These are phyloP conservation scores for Entomortierella chlamydospora DNA, from an alignment of 192 early-diverging fungal genomes.

Conservation along the genomic window DNA sequence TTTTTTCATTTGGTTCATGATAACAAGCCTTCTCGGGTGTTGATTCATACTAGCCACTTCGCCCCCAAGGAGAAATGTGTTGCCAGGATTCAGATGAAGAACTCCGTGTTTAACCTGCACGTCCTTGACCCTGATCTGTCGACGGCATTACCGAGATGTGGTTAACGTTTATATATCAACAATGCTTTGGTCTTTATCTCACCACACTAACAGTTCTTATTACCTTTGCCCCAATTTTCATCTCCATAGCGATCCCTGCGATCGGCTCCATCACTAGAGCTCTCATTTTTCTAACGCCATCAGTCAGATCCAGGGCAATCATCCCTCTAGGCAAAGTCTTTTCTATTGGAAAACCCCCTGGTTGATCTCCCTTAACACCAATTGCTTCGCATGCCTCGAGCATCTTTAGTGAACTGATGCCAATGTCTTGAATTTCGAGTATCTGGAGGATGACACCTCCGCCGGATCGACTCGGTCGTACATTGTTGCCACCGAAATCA, in stretches of 20 bases:
- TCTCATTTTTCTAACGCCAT: constrained; percentile 29
- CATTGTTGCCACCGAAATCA: neutral
- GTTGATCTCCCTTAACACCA: constrained; percentile 22
- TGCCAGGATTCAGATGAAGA: constrained; percentile 20
- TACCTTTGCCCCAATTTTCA: constrained; percentile 52
- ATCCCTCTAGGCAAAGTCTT: constrained; percentile 21
- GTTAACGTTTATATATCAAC: too few relatives aligned
- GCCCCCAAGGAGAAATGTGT: constrained; percentile 28
- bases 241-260: constrained; percentile 35
- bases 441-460: constrained; percentile 46
- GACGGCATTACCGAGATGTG: neutral
- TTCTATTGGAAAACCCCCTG: constrained; percentile 19
- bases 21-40: constrained; percentile 26
- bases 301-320: constrained; percentile 30
- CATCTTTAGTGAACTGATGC: constrained; percentile 27
- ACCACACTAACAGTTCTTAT: too few relatives aligned
- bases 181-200: too few relatives aligned
- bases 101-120: constrained; percentile 40
- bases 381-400: constrained; percentile 31
- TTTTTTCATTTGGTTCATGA: constrained; percentile 50
- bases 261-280: constrained; percentile 28
- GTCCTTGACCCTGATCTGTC: constrained; percentile 26
- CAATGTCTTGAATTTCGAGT: constrained; percentile 33
- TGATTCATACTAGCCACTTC: constrained; percentile 47
- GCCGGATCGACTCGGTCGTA: neutral